phyloP scores from a whole-genome alignment of 164 flowering plant species.

The Piper betle region DNA sequence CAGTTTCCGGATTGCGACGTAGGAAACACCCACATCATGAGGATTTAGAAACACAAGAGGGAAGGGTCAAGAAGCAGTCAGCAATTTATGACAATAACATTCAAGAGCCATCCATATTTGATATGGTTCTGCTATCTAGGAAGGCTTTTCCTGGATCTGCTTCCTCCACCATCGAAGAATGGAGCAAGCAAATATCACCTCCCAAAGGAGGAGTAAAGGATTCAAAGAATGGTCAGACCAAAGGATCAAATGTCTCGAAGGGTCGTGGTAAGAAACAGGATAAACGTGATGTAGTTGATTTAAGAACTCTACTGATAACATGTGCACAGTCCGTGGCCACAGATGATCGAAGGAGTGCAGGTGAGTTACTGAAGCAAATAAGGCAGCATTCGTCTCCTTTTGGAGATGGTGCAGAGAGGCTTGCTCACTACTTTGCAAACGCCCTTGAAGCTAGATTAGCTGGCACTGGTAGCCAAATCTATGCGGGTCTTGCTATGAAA shows the following conservation, averaged over 20 bases:
- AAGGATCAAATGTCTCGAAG: constrained; percentile 29
- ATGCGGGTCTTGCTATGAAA: constrained; percentile 34
- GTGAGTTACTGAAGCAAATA: constrained; percentile 59
- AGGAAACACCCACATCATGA: constrained; percentile 37
- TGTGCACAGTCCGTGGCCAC: constrained; percentile 88
- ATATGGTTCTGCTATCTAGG: constrained; percentile 45
- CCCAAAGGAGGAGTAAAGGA: constrained; percentile 23
- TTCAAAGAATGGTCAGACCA: constrained; percentile 25
- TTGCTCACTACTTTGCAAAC: constrained; percentile 67
- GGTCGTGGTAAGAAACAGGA: constrained; percentile 46
- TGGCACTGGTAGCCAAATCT: constrained; percentile 77
- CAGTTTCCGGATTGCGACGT: constrained; percentile 22
- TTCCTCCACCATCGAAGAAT: constrained; percentile 20
- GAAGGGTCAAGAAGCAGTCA: constrained; percentile 53
- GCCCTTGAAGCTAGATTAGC: constrained; percentile 85
- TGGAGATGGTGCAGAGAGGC: constrained; percentile 75
- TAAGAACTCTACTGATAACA: constrained; percentile 54
- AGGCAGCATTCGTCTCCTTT: constrained; percentile 65
- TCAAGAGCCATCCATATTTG: constrained; percentile 39
- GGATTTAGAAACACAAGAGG: constrained; percentile 29
- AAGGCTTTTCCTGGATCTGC: constrained; percentile 5
- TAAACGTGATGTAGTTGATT: constrained; percentile 60
- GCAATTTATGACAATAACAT: constrained; percentile 34
- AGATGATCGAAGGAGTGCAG: constrained; percentile 52
- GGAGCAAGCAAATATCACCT: constrained; percentile 11